Conservation (phyloP, 768 basidiomycete genomes). For the Rhodotorula kratochvilovae region DNA sequence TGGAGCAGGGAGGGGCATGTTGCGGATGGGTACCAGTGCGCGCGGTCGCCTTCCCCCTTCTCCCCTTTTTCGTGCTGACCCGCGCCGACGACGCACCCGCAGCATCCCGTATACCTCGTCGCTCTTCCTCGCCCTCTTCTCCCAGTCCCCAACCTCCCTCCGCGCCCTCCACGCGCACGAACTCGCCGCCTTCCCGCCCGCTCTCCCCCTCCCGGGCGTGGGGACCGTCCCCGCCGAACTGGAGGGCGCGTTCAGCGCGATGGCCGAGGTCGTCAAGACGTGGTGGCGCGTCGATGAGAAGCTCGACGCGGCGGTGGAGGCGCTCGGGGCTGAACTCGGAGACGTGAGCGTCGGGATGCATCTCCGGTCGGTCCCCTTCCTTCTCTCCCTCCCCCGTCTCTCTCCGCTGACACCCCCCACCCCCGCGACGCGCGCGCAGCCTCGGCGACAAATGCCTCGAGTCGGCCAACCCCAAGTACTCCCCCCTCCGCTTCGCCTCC, state of each 20-base stretch:
- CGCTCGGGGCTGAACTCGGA: neutral
- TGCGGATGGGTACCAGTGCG: neutral
- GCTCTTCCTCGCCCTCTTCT: neutral
- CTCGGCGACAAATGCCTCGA: conserved; percentile 6
- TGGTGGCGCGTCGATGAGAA: neutral
- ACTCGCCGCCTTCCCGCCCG: neutral
- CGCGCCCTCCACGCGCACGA: neutral
- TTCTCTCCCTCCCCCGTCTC: too few relatives aligned
- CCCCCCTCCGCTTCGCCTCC: neutral
- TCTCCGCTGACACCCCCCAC: neutral
- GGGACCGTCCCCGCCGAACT: neutral
- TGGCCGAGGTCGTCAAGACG: neutral
- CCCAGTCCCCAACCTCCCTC: neutral
- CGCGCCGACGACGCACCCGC: neutral
- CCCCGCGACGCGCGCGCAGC: neutral
- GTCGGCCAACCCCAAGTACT: neutral
- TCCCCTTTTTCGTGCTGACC: neutral
- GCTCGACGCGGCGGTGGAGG: neutral
- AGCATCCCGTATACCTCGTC: neutral
- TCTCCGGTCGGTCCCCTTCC: too few relatives aligned
- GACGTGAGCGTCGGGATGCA: too few relatives aligned
- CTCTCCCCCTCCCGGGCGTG: neutral
- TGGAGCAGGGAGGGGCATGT: neutral
- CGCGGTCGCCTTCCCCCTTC: neutral
- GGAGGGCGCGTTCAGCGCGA: neutral